Base-by-base conservation (phyloP, 2,329 filamentous ascomycete species). In the Fusarium nodosum region DNA sequence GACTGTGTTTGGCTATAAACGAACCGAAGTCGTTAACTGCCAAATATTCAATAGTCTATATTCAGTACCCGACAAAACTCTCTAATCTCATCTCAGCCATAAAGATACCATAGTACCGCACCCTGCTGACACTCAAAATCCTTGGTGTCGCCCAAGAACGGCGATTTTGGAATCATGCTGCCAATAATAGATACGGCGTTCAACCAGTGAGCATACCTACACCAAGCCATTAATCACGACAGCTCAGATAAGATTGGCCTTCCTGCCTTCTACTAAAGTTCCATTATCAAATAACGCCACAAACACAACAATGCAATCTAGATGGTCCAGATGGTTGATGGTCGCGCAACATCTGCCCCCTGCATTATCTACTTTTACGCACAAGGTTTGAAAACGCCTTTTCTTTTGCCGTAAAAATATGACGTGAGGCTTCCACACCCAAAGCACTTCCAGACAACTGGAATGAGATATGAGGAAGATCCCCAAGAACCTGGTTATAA, bases 211-310 rank as follows among this genome's bases (percentile, higher is more conserved):
- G 52, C 61, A 57, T 48, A 30, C 9, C 28, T 38, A 44, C 8
- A 42, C 60, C 50, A 38, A 48, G 41, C 60, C 56, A 74, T 73
- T 72, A 67, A 72, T 71, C 66, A 74, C 55, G 36, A 57, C 59
- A 72, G 69, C 64, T 60, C 45, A 62, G 71, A 73, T 73, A 72
- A 73, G 71, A 66, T 36, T 34, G 33, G 48, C 28, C 16, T 45
- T 36, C 30, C 30, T 55, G 3, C 20, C 13, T 36, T 31, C 39
- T 55, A 4, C 16, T 15, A 10, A 18, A 20, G 33, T 44, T 44
- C 41, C 41, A 44, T 50, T 26, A 50, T 41, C 36, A 30, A 51
- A 53, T 51, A 31, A 56, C 60, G 54, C 68, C 66, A 64, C 64
- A 66, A 68, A 48, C 54, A 53, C 26, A 39, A 36, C 44, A 45